These are phyloP conservation scores for Paspalum notatum DNA, from an alignment of 176 grass and related monocot species.

Conservation along the genomic window DNA sequence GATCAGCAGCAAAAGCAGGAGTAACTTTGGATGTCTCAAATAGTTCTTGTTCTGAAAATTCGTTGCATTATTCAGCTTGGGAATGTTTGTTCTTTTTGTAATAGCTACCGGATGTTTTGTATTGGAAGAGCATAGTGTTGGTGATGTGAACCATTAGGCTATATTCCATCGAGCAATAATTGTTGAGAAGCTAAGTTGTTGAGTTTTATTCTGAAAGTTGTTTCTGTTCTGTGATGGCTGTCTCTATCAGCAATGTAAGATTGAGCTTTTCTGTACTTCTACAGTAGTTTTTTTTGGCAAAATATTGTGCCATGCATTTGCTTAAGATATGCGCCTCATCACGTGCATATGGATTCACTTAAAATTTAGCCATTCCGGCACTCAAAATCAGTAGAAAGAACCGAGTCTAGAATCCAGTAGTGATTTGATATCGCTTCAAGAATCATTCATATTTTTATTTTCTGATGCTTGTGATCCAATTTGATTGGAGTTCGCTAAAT, in stretches of 20 bases:
- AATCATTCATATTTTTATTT: not conserved
- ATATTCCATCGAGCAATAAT: not conserved
- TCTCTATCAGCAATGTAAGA: not conserved
- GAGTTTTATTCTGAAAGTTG: slow-evolving; percentile 19
- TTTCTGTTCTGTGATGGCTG: not conserved
- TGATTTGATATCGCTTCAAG: not conserved
- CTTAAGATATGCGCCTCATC: not conserved
- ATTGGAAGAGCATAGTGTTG: slow-evolving; percentile 3
- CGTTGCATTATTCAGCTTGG: slow-evolving; percentile 5
- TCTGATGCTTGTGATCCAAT: not conserved
- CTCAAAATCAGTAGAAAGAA: not conserved
- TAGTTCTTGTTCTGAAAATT: not conserved
- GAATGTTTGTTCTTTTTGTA: not conserved
- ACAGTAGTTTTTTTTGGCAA: not conserved
- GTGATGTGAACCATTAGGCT: not conserved
- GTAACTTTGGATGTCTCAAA: slow-evolving; percentile 29
- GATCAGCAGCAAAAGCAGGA: slow-evolving; percentile 36
- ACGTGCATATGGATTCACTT: slow-evolving; percentile 13
- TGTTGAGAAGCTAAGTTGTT: not conserved
- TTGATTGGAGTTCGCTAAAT: not conserved
- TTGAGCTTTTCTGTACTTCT: not conserved
- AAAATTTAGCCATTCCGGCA: not conserved
- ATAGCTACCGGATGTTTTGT: not conserved
- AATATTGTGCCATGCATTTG: not conserved
- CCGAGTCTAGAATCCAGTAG: not conserved